Conservation (phyloP, 495 filamentous ascomycete genomes). For the Trichoderma asperelloides region DNA sequence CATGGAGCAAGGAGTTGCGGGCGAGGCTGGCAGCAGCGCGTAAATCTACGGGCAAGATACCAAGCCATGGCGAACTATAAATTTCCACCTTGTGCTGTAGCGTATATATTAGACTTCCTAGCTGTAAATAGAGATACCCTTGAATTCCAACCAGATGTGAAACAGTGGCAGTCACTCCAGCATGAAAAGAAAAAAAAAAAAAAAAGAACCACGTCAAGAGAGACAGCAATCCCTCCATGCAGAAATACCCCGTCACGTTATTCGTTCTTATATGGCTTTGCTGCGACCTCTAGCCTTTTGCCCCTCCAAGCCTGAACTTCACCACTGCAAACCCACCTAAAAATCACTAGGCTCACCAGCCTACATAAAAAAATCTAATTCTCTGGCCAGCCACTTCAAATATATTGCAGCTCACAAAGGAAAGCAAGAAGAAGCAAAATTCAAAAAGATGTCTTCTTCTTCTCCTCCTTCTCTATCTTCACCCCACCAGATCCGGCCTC, state of each 20-base stretch:
- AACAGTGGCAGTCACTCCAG: too few species aligned
- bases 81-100: neutral
- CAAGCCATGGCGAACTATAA: constrained; percentile 17
- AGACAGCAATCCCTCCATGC: too few species aligned
- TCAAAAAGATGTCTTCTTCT: neutral
- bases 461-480: neutral
- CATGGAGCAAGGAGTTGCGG: constrained; percentile 27
- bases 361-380: neutral
- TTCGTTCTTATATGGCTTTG: too few species aligned
- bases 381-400: neutral
- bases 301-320: neutral
- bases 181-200: too few species aligned
- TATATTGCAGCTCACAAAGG: neutral
- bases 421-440: neutral
- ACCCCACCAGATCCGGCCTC: neutral
- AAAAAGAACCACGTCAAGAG: too few species aligned
- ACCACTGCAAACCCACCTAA: neutral
- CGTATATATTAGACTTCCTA: neutral
- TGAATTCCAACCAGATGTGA: neutral
- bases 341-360: neutral
- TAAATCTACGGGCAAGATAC: constrained; percentile 10
- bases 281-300: neutral
- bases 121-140: neutral
- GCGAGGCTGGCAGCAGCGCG: constrained; percentile 18
- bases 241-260: too few species aligned